Percentiles rank a stretch among this genome's conserved stretches.
Conservation (phyloP, 2,329 filamentous ascomycete genomes). For the Xylariales sp. region DNA sequence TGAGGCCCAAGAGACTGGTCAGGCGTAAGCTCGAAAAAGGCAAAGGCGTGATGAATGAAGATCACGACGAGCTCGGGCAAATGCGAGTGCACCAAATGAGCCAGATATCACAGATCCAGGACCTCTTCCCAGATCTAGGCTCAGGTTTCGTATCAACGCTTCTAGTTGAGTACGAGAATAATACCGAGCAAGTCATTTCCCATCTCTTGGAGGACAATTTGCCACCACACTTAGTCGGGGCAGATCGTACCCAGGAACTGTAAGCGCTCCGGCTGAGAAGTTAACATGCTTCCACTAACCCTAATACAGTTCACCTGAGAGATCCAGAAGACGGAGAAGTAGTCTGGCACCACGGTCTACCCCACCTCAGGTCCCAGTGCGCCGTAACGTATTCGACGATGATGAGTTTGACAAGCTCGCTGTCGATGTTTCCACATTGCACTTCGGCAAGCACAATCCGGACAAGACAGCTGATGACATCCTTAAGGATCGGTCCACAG, state of each 20-base stretch:
- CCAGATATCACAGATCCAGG: slow-evolving; percentile 84
- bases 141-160: slow-evolving; percentile 75
- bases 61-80: slow-evolving; percentile 35
- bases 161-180: slow-evolving; percentile 72
- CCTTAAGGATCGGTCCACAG: slow-evolving; percentile 58
- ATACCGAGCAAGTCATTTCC: slow-evolving; percentile 74
- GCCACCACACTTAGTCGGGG: slow-evolving; percentile 59
- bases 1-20: slow-evolving; percentile 44
- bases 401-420: slow-evolving; percentile 73
- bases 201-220: slow-evolving; percentile 77
- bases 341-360: slow-evolving; percentile 56
- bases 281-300: neutral
- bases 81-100: slow-evolving; percentile 79
- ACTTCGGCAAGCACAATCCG: slow-evolving; percentile 69
- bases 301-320: slow-evolving; percentile 21
- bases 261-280: slow-evolving; percentile 28
- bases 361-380: slow-evolving; percentile 49
- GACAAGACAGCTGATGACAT: slow-evolving; percentile 66
- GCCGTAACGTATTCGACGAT: slow-evolving; percentile 73
- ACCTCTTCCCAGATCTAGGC: slow-evolving; percentile 85
- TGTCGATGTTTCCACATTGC: slow-evolving; percentile 62
- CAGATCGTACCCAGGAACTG: slow-evolving; percentile 62
- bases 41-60: slow-evolving; percentile 43
- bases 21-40: slow-evolving; percentile 61
- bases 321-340: slow-evolving; percentile 26